These are phyloP conservation scores for Onygenales sp. DNA, from an alignment of 2,329 filamentous ascomycete species.

Conservation along the genomic window DNA sequence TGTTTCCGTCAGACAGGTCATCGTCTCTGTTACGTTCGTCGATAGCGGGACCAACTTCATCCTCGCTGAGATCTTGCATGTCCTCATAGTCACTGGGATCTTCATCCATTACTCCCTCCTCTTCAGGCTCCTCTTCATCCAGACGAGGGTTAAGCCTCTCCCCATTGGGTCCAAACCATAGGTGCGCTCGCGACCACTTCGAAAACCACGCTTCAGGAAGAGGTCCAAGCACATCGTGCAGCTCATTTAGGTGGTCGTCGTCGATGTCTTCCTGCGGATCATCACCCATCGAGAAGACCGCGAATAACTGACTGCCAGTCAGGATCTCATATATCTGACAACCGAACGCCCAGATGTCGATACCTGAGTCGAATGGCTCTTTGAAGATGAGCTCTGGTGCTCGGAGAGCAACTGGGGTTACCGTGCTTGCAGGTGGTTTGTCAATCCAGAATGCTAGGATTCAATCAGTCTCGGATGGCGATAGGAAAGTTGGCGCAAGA, in stretches of 20 bases:
- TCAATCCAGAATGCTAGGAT: slow-evolving; percentile 15
- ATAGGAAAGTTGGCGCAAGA: background rate
- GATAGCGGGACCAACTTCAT: background rate
- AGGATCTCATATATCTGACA: slow-evolving; percentile 18
- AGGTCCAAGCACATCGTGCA: slow-evolving; percentile 14
- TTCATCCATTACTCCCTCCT: background rate
- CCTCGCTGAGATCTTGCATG: background rate
- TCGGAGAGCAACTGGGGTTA: slow-evolving; percentile 18
- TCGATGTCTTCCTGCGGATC: slow-evolving; percentile 12
- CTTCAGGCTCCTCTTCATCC: background rate
- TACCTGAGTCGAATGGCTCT: slow-evolving; percentile 19
- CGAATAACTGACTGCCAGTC: slow-evolving; percentile 13
- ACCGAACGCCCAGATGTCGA: slow-evolving; percentile 24
- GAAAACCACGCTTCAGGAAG: slow-evolving; percentile 14
- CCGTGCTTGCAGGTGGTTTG: slow-evolving; percentile 14
- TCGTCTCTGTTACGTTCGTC: background rate
- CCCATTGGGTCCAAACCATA: slow-evolving; percentile 11
- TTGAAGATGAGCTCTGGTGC: slow-evolving; percentile 24
- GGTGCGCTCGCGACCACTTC: slow-evolving; percentile 13
- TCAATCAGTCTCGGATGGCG: slow-evolving; percentile 14
- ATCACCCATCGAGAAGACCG: slow-evolving; percentile 8
- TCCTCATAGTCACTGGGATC: background rate
- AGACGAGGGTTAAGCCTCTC: slow-evolving; percentile 10
- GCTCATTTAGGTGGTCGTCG: slow-evolving; percentile 15
- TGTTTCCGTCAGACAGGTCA: background rate